phyloP scores from a whole-genome alignment of 2,329 filamentous ascomycete genomes.

The Fusarium camptoceras region DNA sequence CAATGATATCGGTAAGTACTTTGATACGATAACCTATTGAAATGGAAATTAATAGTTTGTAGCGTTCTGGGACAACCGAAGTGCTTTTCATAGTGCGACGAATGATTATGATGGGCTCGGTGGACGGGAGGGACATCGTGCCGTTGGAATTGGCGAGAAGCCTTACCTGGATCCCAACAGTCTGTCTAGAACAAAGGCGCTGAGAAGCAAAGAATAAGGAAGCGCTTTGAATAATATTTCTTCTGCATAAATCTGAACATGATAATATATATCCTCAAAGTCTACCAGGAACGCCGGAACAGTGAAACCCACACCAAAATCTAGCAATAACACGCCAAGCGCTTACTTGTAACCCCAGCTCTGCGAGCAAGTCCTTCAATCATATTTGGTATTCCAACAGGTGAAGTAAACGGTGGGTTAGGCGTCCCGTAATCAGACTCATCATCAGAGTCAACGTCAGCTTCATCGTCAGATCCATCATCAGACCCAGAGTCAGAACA shows the following conservation, averaged over 20 bases:
- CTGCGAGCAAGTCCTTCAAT: background rate
- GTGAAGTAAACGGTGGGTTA: background rate
- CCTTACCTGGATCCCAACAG: constrained; percentile 66
- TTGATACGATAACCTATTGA: fast-evolving
- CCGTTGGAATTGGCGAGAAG: constrained; percentile 66
- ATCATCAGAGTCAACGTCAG: background rate
- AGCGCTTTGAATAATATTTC: background rate
- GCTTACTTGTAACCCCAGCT: background rate
- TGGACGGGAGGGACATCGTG: constrained; percentile 62
- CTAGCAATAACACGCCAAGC: background rate
- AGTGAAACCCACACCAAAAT: background rate
- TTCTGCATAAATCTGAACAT: background rate
- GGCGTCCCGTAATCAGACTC: background rate
- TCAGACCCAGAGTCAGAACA: background rate
- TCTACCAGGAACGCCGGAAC: too few relatives aligned
- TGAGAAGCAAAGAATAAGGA: background rate
- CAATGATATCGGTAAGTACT: constrained; percentile 52
- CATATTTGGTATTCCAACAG: constrained; percentile 12
- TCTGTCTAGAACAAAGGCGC: constrained; percentile 52
- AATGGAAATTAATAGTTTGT: background rate
- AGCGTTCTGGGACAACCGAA: constrained; percentile 72
- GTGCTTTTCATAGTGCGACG: constrained; percentile 68
- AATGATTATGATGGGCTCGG: constrained; percentile 67
- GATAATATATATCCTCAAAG: too few relatives aligned
- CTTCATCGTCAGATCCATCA: background rate